These are phyloP conservation scores for Albifimbria verrucaria DNA, from an alignment of 2,329 filamentous ascomycete genomes.

Conservation along the genomic window DNA sequence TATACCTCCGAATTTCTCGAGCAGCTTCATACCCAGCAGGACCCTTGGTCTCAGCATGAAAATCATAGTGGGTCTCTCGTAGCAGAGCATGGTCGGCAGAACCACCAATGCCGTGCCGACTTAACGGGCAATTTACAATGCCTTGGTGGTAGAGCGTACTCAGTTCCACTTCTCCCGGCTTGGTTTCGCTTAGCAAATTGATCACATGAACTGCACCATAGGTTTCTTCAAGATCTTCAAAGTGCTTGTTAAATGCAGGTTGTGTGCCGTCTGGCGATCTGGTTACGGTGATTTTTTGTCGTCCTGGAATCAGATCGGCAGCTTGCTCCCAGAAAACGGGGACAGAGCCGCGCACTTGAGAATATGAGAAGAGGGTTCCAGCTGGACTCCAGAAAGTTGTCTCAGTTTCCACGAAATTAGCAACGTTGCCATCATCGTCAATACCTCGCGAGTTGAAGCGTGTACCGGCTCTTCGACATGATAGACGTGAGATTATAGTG, in stretches of 20 bases:
- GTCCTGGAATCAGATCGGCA: slow-evolving; percentile 80
- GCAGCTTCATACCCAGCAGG: slow-evolving; percentile 87
- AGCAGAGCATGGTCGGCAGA: slow-evolving; percentile 69
- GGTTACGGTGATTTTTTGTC: slow-evolving; percentile 92
- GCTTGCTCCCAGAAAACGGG: slow-evolving; percentile 97
- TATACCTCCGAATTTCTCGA: slow-evolving; percentile 74
- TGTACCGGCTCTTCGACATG: slow-evolving; percentile 86
- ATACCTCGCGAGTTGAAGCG: slow-evolving; percentile 97
- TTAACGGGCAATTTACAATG: slow-evolving; percentile 70
- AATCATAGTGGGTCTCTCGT: slow-evolving; percentile 86
- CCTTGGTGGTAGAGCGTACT: slow-evolving; percentile 77
- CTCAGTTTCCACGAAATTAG: slow-evolving; percentile 98
- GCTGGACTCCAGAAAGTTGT: slow-evolving; percentile 84
- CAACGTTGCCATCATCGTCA: slow-evolving; percentile 94
- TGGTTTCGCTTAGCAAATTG: slow-evolving; percentile 88
- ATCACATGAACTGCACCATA: slow-evolving; percentile 93
- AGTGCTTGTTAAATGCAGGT: slow-evolving; percentile 93
- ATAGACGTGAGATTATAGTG: slow-evolving; percentile 87
- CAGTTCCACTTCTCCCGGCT: slow-evolving; percentile 81
- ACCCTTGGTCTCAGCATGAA: slow-evolving; percentile 89
- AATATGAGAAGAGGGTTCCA: slow-evolving; percentile 83
- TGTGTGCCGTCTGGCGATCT: slow-evolving; percentile 87
- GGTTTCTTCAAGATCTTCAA: slow-evolving; percentile 76
- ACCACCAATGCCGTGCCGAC: slow-evolving; percentile 51
- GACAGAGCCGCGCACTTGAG: slow-evolving; percentile 87